Base-by-base conservation (phyloP, 2,329 filamentous ascomycete genomes). In the Fusarium ambrosium region DNA sequence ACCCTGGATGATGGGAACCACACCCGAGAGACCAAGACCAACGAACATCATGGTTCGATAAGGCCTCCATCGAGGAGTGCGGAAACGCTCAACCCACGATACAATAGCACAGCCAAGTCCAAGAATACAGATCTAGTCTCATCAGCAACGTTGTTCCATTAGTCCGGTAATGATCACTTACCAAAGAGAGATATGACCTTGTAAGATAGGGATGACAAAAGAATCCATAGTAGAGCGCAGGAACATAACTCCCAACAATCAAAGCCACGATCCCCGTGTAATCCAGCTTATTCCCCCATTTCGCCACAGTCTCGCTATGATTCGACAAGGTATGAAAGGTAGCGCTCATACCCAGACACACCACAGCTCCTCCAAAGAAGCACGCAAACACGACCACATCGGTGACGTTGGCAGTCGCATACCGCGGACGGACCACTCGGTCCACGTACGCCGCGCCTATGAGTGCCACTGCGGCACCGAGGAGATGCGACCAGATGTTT, bases 251-350 rank as follows among this genome's bases (percentile, higher is more conserved):
- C 8, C 97, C 97, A 76, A 96, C 94, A 69, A 98, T 98, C 76
- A 99, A 86, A 59, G 92, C 90, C 34, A 98, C 94, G 77, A 99
- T 99, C 8, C 97, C 97, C 6, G 96, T 90, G 81, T 99, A 98
- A 81, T 99, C 97, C 66, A 98, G 86, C 82, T 97, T 94, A 82
- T 98, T 98, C 13, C 95, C 95, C 86, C 95, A 94, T 71, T 90
- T 92, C 3, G 93, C 92, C 16, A 98, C 94, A 2, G 84, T 84
- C 41, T 91, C 90, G 20, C 94, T 97, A 82, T 99, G 97, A 76
- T 98, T 98, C 24, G 89, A 91, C 58, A 98, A 89, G 2, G 94
- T 89, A 81, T 99, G 97, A 81, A 92, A 99, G 4, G 92, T 93
- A 6, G 95, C 93, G 77, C 93, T 95, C 92, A 95, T 94, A 24